Percentiles rank a stretch among this genome's conserved stretches.
Evolutionary conservation across 2,329 filamentous ascomycete species (phyloP).

Genomic region (Aspergillus tubingensis): DNA sequence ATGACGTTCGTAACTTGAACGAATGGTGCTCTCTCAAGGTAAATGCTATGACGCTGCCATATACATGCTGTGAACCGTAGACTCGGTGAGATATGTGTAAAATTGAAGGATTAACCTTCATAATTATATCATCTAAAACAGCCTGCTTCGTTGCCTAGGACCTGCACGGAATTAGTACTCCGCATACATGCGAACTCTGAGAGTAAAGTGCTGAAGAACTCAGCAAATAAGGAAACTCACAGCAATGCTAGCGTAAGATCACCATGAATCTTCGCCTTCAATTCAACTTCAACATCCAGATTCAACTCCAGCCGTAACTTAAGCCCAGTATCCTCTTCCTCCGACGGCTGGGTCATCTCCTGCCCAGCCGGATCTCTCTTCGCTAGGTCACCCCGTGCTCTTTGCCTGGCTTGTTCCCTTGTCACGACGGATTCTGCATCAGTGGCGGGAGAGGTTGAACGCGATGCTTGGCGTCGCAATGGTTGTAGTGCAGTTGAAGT

Average conservation of each 20-base stretch:
- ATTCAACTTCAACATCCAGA: conserved; percentile 78
- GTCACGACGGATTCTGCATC: not conserved
- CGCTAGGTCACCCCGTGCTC: not conserved
- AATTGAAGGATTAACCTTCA: no score
- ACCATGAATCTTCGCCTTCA: conserved; percentile 83
- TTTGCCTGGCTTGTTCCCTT: not conserved
- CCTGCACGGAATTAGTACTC: not conserved
- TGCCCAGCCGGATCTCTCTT: not conserved
- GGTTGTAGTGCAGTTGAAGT: not conserved
- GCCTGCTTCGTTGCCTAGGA: not conserved
- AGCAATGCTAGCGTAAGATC: conserved; percentile 77
- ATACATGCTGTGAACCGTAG: no score
- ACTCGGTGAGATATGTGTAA: no score
- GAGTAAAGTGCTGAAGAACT: not conserved
- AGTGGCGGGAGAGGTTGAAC: not conserved
- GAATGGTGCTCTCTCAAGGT: no score
- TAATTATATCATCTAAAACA: no score
- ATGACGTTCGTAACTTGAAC: no score
- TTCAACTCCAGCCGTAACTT: conserved; percentile 75
- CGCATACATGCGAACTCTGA: not conserved
- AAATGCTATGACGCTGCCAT: no score
- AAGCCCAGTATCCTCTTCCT: conserved; percentile 17
- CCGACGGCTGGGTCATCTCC: not conserved
- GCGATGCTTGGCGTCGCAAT: not conserved
- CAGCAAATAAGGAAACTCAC: conserved; percentile 53